Conservation (phyloP, 2,329 filamentous ascomycete genomes). For the Aspergillus sp. region DNA sequence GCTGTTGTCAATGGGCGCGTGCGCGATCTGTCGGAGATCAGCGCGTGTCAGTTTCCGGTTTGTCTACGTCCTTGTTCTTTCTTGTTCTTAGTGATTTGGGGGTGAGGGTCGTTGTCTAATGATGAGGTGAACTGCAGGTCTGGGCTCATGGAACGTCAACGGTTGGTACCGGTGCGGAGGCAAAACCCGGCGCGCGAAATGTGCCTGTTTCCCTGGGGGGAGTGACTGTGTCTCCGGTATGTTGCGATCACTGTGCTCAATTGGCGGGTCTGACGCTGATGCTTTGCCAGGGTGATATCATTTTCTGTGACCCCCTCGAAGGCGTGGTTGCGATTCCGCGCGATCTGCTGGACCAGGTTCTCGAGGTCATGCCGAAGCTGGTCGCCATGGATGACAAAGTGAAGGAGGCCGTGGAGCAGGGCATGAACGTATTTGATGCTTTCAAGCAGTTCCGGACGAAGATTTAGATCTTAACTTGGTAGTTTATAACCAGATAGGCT, state of each 20-base stretch:
- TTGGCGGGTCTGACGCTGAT: not conserved
- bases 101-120: no score
- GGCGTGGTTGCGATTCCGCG: conserved; percentile 68
- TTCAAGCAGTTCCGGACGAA: conserved; percentile 57
- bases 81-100: no score
- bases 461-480: conserved; percentile 10
- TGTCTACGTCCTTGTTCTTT: no score
- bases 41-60: conserved; percentile 56
- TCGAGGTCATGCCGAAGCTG: conserved; percentile 59
- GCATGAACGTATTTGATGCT: conserved; percentile 63
- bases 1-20: conserved; percentile 68
- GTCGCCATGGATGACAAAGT: conserved; percentile 58
- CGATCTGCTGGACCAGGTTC: conserved; percentile 58
- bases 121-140: conserved; percentile 27
- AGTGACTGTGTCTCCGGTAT: conserved; percentile 42
- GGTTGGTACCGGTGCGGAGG: conserved; percentile 46
- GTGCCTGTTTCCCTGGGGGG: conserved; percentile 41
- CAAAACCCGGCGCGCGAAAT: conserved; percentile 42
- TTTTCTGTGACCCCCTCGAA: conserved; percentile 68
- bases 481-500: no score
- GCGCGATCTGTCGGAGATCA: conserved; percentile 64
- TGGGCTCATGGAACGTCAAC: conserved; percentile 46
- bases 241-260: not conserved
- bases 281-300: conserved; percentile 57
- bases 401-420: conserved; percentile 63